A percentile compares a stretch with the other conserved stretches of the same genome.
These are phyloP conservation scores for Chalciporus chontae DNA, from an alignment of 768 basidiomycete species.

Conservation along the genomic window DNA sequence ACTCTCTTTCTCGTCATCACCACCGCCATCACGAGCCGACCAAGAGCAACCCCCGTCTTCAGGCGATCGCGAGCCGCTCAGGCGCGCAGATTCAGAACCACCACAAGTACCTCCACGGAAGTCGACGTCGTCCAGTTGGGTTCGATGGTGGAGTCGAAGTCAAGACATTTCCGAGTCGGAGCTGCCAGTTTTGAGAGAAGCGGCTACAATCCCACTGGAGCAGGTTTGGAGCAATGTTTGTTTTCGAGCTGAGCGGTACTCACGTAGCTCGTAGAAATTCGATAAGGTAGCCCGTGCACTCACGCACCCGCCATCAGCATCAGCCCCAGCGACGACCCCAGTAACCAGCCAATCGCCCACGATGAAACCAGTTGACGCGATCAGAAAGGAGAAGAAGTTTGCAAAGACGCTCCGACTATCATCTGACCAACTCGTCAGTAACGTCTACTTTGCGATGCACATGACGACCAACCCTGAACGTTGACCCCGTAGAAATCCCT, in stretches of 20 bases:
- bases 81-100: slow-evolving; percentile 37
- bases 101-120: slow-evolving; percentile 35
- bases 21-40: slow-evolving; percentile 23
- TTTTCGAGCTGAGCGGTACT: not conserved
- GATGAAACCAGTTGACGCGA: slow-evolving; percentile 24
- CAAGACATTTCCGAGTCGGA: slow-evolving; percentile 31
- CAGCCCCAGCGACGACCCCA: slow-evolving; percentile 48
- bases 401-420: slow-evolving; percentile 92
- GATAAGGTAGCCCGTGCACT: not conserved
- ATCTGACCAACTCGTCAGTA: slow-evolving; percentile 85
- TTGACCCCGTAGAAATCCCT: slow-evolving; percentile 64
- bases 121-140: slow-evolving; percentile 68
- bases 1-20: slow-evolving; percentile 5
- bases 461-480: not conserved
- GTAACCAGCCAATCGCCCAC: slow-evolving; percentile 16
- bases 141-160: slow-evolving; percentile 79
- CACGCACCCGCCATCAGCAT: slow-evolving; percentile 33
- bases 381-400: slow-evolving; percentile 48
- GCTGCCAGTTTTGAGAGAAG: slow-evolving; percentile 21
- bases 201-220: slow-evolving; percentile 22
- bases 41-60: slow-evolving; percentile 22
- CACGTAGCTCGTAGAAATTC: slow-evolving; percentile 12
- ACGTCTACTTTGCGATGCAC: not conserved
- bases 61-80: slow-evolving; percentile 27
- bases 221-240: slow-evolving; percentile 14